Base-by-base conservation (phyloP, 1,284 basidiomycete genomes). In the Tilletia indica region DNA sequence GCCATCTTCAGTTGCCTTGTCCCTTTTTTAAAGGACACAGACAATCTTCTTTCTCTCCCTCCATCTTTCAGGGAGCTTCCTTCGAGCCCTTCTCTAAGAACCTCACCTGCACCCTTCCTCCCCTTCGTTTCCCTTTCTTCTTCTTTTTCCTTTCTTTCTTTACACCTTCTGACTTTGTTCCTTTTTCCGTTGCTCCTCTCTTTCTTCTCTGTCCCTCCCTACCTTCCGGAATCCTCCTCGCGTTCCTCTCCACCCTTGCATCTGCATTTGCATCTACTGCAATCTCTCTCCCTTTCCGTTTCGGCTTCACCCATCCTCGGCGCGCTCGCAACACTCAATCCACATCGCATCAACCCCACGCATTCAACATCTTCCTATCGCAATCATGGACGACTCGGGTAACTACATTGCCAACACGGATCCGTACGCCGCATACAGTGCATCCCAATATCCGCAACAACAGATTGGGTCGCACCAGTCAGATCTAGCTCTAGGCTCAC, bases 401-500 rank as follows among this genome's bases (percentile, higher is more conserved):
- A 71, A 4, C 70, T 51, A 47, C 39, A 19, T 42, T 25, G 39
- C 45, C 31, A 68, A 67, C n/a, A 21, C 34, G 45, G 34, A 49
- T 63, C 45, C 58, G 66, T 38, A 49, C 38, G 58, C 34, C 61
- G 16, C 25, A 34, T 68, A 45, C 64, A 16, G 12, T 49, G 47
- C 34, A 3, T 39, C 54, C 31, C n/a, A 19, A 19, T 47, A 63
- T 39, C 51, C n/a, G 31, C 45, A 16, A 39, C 68, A 61, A 39
- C 58, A 31, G 25, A 49, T 21, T 42, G n/a, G 16, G 21, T 42
- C 69, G 68, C 73, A 72, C 71, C 72, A 72, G 64, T 69, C 74
- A 47, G 72, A 75, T 48, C 72, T 71, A 64, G 31, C 71, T 19
- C 61, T 78, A 6, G 63, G 73, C 14, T 68, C 69, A 42, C 58